Evolutionary conservation across 306 rosid species (phyloP).

Genomic region (Dalbergia cochinchinensis): DNA sequence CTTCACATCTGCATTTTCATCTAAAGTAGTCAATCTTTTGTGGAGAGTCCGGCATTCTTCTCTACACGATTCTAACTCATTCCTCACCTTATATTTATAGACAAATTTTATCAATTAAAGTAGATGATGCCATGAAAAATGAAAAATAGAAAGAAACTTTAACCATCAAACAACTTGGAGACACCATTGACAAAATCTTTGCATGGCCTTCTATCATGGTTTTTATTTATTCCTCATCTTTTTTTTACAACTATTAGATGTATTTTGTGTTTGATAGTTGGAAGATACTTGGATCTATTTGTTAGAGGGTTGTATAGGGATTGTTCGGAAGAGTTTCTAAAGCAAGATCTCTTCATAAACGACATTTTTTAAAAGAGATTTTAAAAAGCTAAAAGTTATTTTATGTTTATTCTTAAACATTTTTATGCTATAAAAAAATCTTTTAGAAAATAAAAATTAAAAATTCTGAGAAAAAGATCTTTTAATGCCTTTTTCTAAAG

Average conservation of each 20-base stretch:
- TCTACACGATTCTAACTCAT: slow-evolving; percentile 64
- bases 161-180: slow-evolving; percentile 16
- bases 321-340: too few species aligned
- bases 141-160: slow-evolving; percentile 11
- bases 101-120: slow-evolving; percentile 36
- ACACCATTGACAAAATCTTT: background rate
- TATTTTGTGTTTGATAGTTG: background rate
- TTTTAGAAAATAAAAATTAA: too few species aligned
- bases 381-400: too few species aligned
- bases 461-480: too few species aligned
- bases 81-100: slow-evolving; percentile 62
- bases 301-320: background rate
- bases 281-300: slow-evolving; percentile 8
- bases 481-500: too few species aligned
- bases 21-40: slow-evolving; percentile 51
- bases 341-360: too few species aligned
- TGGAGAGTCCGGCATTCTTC: slow-evolving; percentile 64
- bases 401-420: too few species aligned
- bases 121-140: slow-evolving; percentile 18
- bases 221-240: background rate
- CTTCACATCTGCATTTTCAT: slow-evolving; percentile 50
- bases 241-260: background rate
- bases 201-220: background rate
- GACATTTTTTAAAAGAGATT: too few species aligned
- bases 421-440: too few species aligned